Evolutionary conservation across 1,139 yeast species (phyloP).

Genomic region (Blastobotrys aristatus): DNA sequence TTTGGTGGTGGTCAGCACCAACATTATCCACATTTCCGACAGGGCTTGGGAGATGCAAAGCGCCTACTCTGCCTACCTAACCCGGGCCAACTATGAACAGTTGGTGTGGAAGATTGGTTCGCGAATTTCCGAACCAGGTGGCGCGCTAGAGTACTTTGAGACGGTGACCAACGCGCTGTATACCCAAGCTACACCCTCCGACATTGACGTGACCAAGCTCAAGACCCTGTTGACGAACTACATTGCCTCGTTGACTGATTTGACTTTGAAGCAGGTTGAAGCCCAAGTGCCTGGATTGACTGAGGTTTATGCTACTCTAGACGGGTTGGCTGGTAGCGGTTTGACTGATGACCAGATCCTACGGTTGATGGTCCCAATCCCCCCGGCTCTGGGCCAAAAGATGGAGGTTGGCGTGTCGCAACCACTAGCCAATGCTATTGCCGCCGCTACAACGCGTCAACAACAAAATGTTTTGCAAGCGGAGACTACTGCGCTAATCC

Average conservation of each 20-base stretch:
- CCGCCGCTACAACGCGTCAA: neutral
- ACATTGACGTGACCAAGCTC: neutral
- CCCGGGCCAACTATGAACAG: neutral
- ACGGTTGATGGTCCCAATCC: neutral
- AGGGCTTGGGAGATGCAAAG: constrained; percentile 1
- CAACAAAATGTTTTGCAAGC: neutral
- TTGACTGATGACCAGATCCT: neutral
- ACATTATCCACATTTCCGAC: neutral
- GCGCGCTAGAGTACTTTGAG: neutral
- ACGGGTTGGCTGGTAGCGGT: neutral
- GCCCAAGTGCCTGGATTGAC: neutral
- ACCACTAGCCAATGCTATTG: neutral
- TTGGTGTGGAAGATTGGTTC: neutral
- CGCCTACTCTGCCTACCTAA: neutral
- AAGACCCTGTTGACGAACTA: neutral
- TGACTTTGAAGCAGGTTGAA: neutral
- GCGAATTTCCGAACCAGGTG: neutral
- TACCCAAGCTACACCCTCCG: neutral
- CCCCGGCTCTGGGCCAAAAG: neutral
- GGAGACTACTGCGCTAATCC: neutral
- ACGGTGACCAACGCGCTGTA: neutral
- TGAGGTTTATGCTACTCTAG: neutral
- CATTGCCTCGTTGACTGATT: neutral
- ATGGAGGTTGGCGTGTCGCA: neutral
- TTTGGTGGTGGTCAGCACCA: neutral